phyloP scores from a whole-genome alignment of 768 basidiomycete genomes.

The Podaxis pistillaris region DNA sequence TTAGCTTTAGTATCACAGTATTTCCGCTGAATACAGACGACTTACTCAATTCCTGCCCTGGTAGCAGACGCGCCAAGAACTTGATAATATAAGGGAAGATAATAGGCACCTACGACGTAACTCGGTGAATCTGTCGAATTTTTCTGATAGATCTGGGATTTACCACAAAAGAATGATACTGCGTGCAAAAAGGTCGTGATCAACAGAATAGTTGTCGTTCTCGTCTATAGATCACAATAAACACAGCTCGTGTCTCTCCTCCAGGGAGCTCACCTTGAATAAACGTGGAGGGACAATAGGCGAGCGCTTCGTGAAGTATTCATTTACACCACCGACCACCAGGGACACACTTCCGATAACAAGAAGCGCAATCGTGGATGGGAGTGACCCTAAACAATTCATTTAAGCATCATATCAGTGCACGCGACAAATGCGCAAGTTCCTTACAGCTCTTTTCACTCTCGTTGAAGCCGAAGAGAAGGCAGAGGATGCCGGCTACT shows the following conservation, averaged over 20 bases:
- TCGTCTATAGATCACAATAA: constrained; percentile 44
- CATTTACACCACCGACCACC: constrained; percentile 52
- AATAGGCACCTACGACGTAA: constrained; percentile 45
- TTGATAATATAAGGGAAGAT: constrained; percentile 79
- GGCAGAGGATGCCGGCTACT: constrained; percentile 60
- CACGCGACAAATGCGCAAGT: constrained; percentile 6
- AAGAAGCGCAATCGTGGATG: constrained; percentile 63
- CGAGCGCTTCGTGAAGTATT: constrained; percentile 57
- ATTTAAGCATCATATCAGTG: not conserved
- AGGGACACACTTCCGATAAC: constrained; percentile 55
- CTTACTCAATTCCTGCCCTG: constrained; percentile 62
- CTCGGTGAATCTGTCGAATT: not conserved
- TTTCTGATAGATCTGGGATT: not conserved
- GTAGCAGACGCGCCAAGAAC: constrained; percentile 76
- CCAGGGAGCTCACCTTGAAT: constrained; percentile 50
- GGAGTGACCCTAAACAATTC: constrained; percentile 46
- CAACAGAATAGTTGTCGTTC: constrained; percentile 65
- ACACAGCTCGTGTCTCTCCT: not conserved
- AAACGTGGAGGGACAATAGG: constrained; percentile 75
- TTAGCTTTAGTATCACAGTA: not conserved
- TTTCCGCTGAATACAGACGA: not conserved
- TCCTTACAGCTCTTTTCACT: constrained; percentile 64
- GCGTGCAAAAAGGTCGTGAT: constrained; percentile 63
- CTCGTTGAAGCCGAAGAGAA: constrained; percentile 73
- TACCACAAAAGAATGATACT: constrained; percentile 57